These are phyloP conservation scores for Paecilomyces dactylethromorphus DNA, from an alignment of 2,329 filamentous ascomycete genomes.

Conservation along the genomic window DNA sequence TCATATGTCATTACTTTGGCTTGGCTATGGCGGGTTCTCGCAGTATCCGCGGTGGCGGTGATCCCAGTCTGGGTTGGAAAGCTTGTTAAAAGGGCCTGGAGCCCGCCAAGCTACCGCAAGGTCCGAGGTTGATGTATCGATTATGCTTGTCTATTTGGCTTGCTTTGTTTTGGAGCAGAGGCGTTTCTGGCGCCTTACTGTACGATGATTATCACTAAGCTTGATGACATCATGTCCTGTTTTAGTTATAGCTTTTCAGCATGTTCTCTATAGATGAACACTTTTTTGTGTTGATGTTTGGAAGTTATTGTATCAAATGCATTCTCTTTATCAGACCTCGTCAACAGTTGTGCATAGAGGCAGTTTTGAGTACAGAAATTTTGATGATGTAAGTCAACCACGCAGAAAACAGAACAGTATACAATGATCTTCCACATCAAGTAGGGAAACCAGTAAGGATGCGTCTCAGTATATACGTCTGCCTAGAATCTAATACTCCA, in stretches of 20 bases:
- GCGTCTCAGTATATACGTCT: neutral
- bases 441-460: neutral
- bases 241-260: neutral
- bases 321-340: neutral
- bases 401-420: too few species aligned
- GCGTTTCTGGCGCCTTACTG: neutral
- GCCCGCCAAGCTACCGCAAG: slow-evolving; percentile 91
- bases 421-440: too few species aligned
- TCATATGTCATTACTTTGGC: slow-evolving; percentile 68
- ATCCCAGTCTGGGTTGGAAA: slow-evolving; percentile 85
- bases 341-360: too few species aligned
- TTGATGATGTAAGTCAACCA: neutral
- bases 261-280: neutral
- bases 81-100: slow-evolving; percentile 74
- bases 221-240: neutral
- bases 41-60: slow-evolving; percentile 72
- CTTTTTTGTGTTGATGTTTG: neutral
- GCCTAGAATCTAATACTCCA: too few species aligned
- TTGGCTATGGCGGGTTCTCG: slow-evolving; percentile 81
- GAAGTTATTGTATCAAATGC: neutral
- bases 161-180: neutral
- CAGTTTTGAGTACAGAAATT: neutral
- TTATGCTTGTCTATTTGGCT: neutral
- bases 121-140: slow-evolving; percentile 46
- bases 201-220: neutral